Percentiles rank a stretch among this genome's conserved stretches.
Evolutionary conservation across 2,329 filamentous ascomycete species (phyloP).

Genomic region (Colletotrichum orbiculare): DNA sequence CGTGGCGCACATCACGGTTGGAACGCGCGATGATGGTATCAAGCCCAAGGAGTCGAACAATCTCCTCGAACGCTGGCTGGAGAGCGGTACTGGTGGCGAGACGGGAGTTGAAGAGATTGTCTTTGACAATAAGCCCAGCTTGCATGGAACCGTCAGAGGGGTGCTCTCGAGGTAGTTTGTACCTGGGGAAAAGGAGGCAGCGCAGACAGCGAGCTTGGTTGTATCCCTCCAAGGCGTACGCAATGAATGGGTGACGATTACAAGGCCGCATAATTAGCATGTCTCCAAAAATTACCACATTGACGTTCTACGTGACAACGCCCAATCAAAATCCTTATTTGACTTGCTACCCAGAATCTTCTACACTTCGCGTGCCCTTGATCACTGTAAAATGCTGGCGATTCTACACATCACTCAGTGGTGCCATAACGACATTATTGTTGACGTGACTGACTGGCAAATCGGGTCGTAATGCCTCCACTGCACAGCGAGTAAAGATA

Average conservation of each 20-base stretch:
- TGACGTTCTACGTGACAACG: too few species aligned
- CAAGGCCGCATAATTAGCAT: too few species aligned
- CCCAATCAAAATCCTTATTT: too few species aligned
- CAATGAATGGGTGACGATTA: too few species aligned
- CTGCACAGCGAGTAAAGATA: neutral
- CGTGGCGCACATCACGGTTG: slow-evolving; percentile 89
- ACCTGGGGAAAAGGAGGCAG: neutral
- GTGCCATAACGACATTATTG: too few species aligned
- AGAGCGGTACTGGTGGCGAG: slow-evolving; percentile 58
- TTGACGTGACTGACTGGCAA: too few species aligned
- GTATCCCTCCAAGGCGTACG: neutral
- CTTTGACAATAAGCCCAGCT: slow-evolving; percentile 59
- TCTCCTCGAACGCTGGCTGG: slow-evolving; percentile 79
- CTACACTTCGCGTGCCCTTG: too few species aligned
- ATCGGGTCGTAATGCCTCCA: too few species aligned
- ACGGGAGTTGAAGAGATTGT: slow-evolving; percentile 60
- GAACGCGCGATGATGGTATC: slow-evolving; percentile 77
- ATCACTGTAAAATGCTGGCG: too few species aligned
- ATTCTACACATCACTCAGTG: too few species aligned
- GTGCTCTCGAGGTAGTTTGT: slow-evolving; percentile 58
- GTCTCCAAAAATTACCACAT: too few species aligned
- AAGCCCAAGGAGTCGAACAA: slow-evolving; percentile 97
- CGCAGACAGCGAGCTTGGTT: neutral
- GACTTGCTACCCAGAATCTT: too few species aligned
- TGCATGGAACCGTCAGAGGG: slow-evolving; percentile 60